Percentiles rank a stretch among this genome's conserved stretches.
phyloP scores from a whole-genome alignment of 306 rosid species.

The Mucuna pruriens region DNA sequence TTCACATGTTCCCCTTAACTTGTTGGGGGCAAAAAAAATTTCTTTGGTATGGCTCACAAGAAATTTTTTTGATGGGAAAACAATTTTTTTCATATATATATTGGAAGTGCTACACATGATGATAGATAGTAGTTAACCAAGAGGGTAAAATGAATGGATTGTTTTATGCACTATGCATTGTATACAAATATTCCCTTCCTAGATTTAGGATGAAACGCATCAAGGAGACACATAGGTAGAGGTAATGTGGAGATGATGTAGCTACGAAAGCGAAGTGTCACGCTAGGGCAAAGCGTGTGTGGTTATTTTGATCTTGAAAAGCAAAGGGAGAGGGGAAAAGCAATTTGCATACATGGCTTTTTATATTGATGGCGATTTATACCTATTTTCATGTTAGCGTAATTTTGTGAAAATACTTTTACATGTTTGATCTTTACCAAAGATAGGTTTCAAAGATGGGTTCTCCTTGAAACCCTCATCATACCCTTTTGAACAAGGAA shows the following conservation, averaged over 20 bases:
- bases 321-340: constrained; percentile 25
- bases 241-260: constrained; percentile 32
- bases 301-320: constrained; percentile 41
- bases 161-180: constrained; percentile 17
- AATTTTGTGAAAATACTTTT: background rate
- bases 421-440: constrained; percentile 33
- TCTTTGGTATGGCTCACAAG: constrained; percentile 15
- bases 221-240: constrained; percentile 17
- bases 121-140: background rate
- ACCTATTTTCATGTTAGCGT: constrained; percentile 29
- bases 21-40: constrained; percentile 33
- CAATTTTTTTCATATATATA: background rate
- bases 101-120: background rate
- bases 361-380: constrained; percentile 32
- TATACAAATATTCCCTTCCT: constrained; percentile 12
- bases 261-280: constrained; percentile 48
- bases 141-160: constrained; percentile 22
- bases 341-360: constrained; percentile 13
- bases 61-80: constrained; percentile 30
- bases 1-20: constrained; percentile 50
- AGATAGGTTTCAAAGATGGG: constrained; percentile 26
- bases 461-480: constrained; percentile 41
- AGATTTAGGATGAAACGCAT: constrained; percentile 35
- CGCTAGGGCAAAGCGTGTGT: constrained; percentile 45
- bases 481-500: constrained; percentile 59